Evolutionary conservation across 441 rosid genomes (phyloP).

Genomic region (Pelargonium myrrhifolium): DNA sequence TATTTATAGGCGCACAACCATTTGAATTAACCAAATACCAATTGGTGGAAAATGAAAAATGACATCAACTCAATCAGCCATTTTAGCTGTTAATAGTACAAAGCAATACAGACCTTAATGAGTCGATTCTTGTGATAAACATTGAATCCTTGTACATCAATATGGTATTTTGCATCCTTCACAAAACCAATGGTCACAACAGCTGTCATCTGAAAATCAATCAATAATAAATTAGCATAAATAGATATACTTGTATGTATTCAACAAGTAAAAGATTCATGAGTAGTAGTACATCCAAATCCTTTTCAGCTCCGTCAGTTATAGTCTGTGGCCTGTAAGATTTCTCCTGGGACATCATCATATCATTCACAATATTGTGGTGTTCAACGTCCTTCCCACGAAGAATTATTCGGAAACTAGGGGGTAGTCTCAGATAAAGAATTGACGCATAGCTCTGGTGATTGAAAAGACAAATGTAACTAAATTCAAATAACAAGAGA

Average conservation of each 20-base stretch:
- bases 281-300: slow-evolving; percentile 33
- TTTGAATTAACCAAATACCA: no score
- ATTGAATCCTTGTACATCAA: slow-evolving; percentile 94
- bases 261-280: slow-evolving; percentile 2
- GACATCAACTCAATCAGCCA: no score
- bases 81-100: no score
- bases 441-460: slow-evolving; percentile 81
- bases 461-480: slow-evolving; percentile 14
- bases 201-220: slow-evolving; percentile 53
- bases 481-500: neutral
- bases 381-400: slow-evolving; percentile 86
- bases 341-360: slow-evolving; percentile 62
- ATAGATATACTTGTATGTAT: neutral
- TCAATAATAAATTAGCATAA: slow-evolving; percentile 19
- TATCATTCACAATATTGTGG: slow-evolving; percentile 88
- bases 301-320: slow-evolving; percentile 41
- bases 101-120: slow-evolving; percentile 46
- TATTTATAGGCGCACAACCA: no score
- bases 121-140: slow-evolving; percentile 42
- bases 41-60: no score
- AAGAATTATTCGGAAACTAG: slow-evolving; percentile 71
- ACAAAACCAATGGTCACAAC: slow-evolving; percentile 87
- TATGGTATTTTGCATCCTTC: slow-evolving; percentile 82
- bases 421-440: slow-evolving; percentile 81
- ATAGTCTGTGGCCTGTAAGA: slow-evolving; percentile 62